These are phyloP conservation scores for Veloporphyrellus conicus DNA, from an alignment of 1,284 basidiomycete species.

Conservation along the genomic window DNA sequence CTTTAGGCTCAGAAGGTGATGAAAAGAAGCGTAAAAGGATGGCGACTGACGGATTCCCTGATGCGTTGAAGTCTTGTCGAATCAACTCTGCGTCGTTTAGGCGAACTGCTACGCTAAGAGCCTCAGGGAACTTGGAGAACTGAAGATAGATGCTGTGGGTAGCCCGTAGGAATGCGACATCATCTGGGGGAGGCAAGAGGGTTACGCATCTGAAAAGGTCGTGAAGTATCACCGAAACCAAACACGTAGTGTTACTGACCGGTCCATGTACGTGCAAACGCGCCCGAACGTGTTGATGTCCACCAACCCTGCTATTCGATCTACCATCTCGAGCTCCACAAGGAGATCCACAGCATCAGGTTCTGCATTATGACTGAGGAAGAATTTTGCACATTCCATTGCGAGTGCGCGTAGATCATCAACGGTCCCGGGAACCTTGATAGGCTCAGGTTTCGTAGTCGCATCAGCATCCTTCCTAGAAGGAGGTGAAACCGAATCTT, in stretches of 20 bases:
- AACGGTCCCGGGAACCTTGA: slow-evolving; percentile 46
- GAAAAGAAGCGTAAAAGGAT: background rate
- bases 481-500: slow-evolving; percentile 34
- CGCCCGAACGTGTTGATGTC: slow-evolving; percentile 87
- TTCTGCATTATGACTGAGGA: slow-evolving; percentile 94
- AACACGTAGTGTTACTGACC: slow-evolving; percentile 47
- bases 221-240: slow-evolving; percentile 11
- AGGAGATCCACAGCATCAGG: slow-evolving; percentile 97
- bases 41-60: slow-evolving; percentile 71
- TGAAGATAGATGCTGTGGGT: slow-evolving; percentile 89
- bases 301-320: slow-evolving; percentile 71
- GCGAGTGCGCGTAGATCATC: slow-evolving; percentile 79
- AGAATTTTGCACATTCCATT: slow-evolving; percentile 85
- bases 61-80: slow-evolving; percentile 80
- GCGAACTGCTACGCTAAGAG: slow-evolving; percentile 82
- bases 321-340: slow-evolving; percentile 91
- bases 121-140: slow-evolving; percentile 88
- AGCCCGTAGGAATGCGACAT: slow-evolving; percentile 84
- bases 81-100: slow-evolving; percentile 82
- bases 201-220: slow-evolving; percentile 69
- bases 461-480: slow-evolving; percentile 33
- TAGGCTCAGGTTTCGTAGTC: slow-evolving; percentile 29
- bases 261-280: slow-evolving; percentile 98
- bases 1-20: slow-evolving; percentile 14
- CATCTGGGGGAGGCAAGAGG: slow-evolving; percentile 91